Evolutionary conservation across 306 rosid species (phyloP).

Genomic region (Pachyrhizus erosus): DNA sequence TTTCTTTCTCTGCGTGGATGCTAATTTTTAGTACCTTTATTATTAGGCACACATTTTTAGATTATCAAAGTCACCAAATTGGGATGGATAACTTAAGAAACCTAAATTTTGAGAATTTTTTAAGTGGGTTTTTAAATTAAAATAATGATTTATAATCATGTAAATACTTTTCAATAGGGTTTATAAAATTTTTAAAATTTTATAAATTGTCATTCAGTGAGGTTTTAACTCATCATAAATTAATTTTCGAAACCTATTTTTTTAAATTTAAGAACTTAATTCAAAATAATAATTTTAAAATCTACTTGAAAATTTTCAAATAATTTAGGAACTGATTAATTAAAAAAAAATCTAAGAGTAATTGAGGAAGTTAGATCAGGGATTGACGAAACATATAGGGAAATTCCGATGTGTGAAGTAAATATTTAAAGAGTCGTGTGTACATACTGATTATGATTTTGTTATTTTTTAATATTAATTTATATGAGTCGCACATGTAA

Average conservation of each 20-base stretch:
- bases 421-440: not conserved
- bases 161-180: too few species aligned
- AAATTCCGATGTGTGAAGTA: not conserved
- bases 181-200: too few species aligned
- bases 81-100: not conserved
- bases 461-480: not conserved
- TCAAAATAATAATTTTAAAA: too few species aligned
- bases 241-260: too few species aligned
- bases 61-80: not conserved
- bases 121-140: too few species aligned
- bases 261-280: too few species aligned
- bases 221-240: too few species aligned
- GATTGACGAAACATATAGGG: not conserved
- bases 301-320: too few species aligned
- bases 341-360: not conserved
- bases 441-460: not conserved
- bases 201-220: too few species aligned
- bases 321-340: too few species aligned
- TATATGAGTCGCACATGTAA: not conserved
- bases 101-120: too few species aligned
- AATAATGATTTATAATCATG: too few species aligned
- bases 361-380: not conserved
- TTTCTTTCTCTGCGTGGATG: not conserved
- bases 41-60: not conserved
- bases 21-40: not conserved